phyloP scores from a whole-genome alignment of 2,329 filamentous ascomycete genomes.

The Plenodomus lindquistii region DNA sequence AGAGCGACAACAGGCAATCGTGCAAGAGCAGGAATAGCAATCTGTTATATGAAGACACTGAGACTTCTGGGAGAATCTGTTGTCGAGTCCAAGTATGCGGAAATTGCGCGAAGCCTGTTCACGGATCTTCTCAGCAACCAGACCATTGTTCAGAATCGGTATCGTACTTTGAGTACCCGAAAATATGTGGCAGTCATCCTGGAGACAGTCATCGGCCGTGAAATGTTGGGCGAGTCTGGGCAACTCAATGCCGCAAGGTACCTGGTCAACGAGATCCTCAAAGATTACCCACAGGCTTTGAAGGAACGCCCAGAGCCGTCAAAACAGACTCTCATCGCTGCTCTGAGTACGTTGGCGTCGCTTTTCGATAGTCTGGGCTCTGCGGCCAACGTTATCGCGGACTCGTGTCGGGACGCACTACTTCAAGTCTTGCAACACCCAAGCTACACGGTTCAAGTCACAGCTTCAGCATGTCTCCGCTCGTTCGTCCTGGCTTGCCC shows the following conservation, averaged over 20 bases:
- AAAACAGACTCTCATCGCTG: conserved; percentile 80
- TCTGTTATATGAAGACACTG: conserved; percentile 84
- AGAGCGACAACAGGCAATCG: conserved; percentile 77
- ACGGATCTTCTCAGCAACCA: conserved; percentile 76
- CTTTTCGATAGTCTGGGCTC: conserved; percentile 81
- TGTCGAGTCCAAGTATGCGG: conserved; percentile 81
- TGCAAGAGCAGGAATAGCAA: conserved; percentile 77
- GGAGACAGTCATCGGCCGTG: conserved; percentile 78
- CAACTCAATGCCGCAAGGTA: conserved; percentile 81
- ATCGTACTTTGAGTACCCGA: conserved; percentile 81
- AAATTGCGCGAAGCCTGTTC: conserved; percentile 80
- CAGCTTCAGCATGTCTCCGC: conserved; percentile 83
- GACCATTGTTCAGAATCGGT: conserved; percentile 80
- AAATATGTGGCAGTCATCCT: conserved; percentile 83
- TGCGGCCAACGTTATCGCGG: conserved; percentile 76
- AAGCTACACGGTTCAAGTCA: conserved; percentile 93
- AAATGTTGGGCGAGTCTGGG: conserved; percentile 85
- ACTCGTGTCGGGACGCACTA: conserved; percentile 81
- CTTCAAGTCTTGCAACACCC: conserved; percentile 91
- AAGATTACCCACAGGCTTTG: conserved; percentile 89
- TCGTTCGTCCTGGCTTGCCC: conserved; percentile 88
- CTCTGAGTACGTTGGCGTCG: conserved; percentile 77
- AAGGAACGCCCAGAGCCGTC: conserved; percentile 86
- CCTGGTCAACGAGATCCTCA: conserved; percentile 84
- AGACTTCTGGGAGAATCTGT: conserved; percentile 77